Evolutionary conservation across 1,284 basidiomycete genomes (phyloP), one percentile per base, ranked within the genome.

Genomic region (Trametes sp.): DNA sequence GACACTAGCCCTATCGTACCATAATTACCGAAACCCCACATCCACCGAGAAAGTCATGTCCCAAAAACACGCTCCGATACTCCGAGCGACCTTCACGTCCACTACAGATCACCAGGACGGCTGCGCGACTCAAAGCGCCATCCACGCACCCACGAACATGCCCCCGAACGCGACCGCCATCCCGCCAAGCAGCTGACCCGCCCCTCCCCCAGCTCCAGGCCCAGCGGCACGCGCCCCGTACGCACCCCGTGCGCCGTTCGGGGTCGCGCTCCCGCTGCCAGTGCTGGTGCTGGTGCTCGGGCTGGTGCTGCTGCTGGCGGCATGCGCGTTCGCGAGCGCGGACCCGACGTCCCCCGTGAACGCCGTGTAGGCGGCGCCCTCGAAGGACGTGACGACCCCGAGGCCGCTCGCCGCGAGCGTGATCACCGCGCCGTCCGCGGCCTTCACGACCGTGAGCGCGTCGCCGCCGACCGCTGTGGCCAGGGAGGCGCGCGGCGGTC

Each of bases 301-400:
- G 26, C 26, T 33, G 29, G 49, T 35, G 31, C 8, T 24, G 33
- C 21, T 23, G 10, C 19, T 21, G 8, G 35, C 21, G 41, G 31
- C 28, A 31, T 44, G 33, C 23, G 67, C 69, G 10, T 63, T 68
- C 19, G 77, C 73, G n/a, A 54, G 60, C 23, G 21, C 59, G 8
- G 67, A 64, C 9, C 48, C 63, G 19, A 61, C 66, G 16, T 64
- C 69, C 14, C 54, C 49, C 2, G 72, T 74, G n/a, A 69, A 68
- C 24, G 79, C 76, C 13, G 82, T 86, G 70, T 79, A 86, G 4
- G 79, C 72, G 3, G 81, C 80, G 14, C 84, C 85, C 36, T 78
- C 84, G 59, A 81, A 81, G 24, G 81, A 80, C 7, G 84, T 87
- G 8, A 75, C 79, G 31, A 74, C 72, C 19, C 83, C 85, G n/a